Evolutionary conservation across 805 yeast species (phyloP).

Genomic region (Saccharomyces cerevisiae): DNA sequence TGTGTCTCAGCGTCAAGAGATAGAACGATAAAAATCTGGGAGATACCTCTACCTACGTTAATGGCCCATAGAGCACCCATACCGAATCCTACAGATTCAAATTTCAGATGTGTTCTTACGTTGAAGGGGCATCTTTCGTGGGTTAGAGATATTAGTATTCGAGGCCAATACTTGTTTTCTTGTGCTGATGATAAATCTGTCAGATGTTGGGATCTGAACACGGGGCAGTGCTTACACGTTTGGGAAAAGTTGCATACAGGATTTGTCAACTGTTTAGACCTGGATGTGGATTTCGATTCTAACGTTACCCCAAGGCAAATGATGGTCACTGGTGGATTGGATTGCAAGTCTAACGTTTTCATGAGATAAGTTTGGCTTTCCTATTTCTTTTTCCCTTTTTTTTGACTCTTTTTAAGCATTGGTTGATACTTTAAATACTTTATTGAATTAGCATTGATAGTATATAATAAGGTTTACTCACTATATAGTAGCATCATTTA

Average conservation of each 20-base stretch:
- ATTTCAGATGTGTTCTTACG: constrained; percentile 50
- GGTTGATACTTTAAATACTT: background rate
- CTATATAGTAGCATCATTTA: background rate
- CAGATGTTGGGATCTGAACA: constrained; percentile 65
- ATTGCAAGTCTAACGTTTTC: constrained; percentile 18
- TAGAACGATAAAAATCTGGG: constrained; percentile 66
- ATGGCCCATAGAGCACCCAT: constrained; percentile 47
- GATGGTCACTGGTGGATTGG: constrained; percentile 18
- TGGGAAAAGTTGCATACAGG: constrained; percentile 61
- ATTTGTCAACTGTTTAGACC: constrained; percentile 53
- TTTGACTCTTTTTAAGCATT: background rate
- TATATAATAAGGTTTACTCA: background rate
- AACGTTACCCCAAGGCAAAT: constrained; percentile 14
- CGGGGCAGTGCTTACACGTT: constrained; percentile 41
- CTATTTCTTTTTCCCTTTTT: background rate
- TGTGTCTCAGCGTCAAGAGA: constrained; percentile 78
- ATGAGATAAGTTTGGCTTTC: constrained; percentile 9
- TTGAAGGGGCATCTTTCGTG: constrained; percentile 77
- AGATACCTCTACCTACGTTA: constrained; percentile 57
- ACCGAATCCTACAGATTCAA: constrained; percentile 47
- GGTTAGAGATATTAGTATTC: constrained; percentile 64
- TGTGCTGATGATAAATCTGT: constrained; percentile 75
- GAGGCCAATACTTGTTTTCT: constrained; percentile 69
- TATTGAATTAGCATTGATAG: background rate
- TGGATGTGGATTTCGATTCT: constrained; percentile 18